A percentile compares a stretch with the other conserved stretches of the same genome.
Evolutionary conservation across 768 basidiomycete species (phyloP).

Genomic region (Leucocoprinus sp.): DNA sequence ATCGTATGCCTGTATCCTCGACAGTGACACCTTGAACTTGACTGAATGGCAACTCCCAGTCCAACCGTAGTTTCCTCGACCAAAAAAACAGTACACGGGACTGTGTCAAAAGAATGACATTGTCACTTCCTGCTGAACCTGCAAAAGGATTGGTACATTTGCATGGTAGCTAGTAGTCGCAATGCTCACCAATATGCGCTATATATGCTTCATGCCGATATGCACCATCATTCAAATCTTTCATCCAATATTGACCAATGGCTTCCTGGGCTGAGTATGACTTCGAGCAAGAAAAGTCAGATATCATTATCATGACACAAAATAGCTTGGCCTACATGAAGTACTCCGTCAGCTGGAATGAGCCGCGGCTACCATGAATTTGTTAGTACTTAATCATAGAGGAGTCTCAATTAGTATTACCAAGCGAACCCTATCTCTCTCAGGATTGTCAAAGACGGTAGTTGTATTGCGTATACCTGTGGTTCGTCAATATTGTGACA

Average conservation of each 20-base stretch:
- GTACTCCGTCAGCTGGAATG: conserved; percentile 78
- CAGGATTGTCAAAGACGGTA: conserved; percentile 91
- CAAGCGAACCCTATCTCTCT: conserved; percentile 77
- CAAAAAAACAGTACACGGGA: conserved; percentile 75
- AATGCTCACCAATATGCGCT: conserved; percentile 75
- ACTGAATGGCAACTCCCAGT: conserved; percentile 88
- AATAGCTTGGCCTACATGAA: conserved; percentile 75
- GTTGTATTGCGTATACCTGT: conserved; percentile 95
- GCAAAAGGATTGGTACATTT: conserved; percentile 8
- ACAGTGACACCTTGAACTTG: conserved; percentile 83
- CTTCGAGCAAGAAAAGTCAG: conserved; percentile 36
- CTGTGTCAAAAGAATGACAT: conserved; percentile 72
- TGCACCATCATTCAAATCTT: conserved; percentile 82
- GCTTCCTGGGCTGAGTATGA: conserved; percentile 88
- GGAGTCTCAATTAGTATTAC: conserved; percentile 32
- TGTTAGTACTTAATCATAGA: neutral
- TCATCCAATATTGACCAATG: conserved; percentile 94
- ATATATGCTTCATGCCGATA: conserved; percentile 83
- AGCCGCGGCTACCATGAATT: conserved; percentile 58
- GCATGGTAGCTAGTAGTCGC: neutral
- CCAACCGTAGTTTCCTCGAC: conserved; percentile 74
- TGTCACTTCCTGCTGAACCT: conserved; percentile 78
- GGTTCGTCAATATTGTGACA: neutral
- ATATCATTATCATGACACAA: too few relatives aligned
- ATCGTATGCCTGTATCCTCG: conserved; percentile 86